Percentiles rank a stretch among this genome's conserved stretches.
phyloP scores from a whole-genome alignment of 495 filamentous ascomycete genomes.

The Penicillium atrosanguineum region DNA sequence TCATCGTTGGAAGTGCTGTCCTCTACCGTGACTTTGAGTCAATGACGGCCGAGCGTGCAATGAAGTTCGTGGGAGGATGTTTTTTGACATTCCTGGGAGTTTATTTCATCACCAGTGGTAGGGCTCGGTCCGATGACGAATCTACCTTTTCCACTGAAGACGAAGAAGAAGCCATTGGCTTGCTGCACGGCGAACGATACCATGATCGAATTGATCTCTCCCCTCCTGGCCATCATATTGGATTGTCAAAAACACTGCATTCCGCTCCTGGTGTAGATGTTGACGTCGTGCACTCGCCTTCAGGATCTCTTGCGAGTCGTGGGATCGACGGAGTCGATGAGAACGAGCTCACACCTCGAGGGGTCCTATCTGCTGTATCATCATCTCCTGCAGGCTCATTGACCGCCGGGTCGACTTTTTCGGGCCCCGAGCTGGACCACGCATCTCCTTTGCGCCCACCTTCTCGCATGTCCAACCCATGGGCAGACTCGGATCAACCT shows the following conservation, averaged over 20 bases:
- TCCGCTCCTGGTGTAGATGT: conserved; percentile 16
- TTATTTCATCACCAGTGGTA: conserved; percentile 79
- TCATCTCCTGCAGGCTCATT: conserved; percentile 38
- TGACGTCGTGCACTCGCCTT: conserved; percentile 25
- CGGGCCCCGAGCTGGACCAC: conserved; percentile 28
- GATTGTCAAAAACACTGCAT: conserved; percentile 18
- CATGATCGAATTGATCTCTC: conserved; percentile 38
- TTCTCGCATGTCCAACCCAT: conserved; percentile 43
- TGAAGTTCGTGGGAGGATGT: conserved; percentile 88
- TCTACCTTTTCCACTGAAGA: conserved; percentile 46
- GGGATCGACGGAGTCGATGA: conserved; percentile 37
- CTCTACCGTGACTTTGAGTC: conserved; percentile 93
- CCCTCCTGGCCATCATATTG: conserved; percentile 22
- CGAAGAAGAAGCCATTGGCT: conserved; percentile 48
- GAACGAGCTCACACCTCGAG: conserved; percentile 31
- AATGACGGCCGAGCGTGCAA: conserved; percentile 61
- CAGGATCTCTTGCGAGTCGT: conserved; percentile 34
- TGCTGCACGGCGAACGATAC: conserved; percentile 44
- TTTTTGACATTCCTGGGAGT: conserved; percentile 89
- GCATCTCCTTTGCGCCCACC: conserved; percentile 32
- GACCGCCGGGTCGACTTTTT: conserved; percentile 27
- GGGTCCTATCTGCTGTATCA: conserved; percentile 31
- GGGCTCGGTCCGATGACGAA: conserved; percentile 44
- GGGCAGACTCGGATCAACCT: conserved; percentile 30
- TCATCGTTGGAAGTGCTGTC: conserved; percentile 90